Conservation (phyloP, 495 filamentous ascomycete genomes). For the Aspergillus ostianus region DNA sequence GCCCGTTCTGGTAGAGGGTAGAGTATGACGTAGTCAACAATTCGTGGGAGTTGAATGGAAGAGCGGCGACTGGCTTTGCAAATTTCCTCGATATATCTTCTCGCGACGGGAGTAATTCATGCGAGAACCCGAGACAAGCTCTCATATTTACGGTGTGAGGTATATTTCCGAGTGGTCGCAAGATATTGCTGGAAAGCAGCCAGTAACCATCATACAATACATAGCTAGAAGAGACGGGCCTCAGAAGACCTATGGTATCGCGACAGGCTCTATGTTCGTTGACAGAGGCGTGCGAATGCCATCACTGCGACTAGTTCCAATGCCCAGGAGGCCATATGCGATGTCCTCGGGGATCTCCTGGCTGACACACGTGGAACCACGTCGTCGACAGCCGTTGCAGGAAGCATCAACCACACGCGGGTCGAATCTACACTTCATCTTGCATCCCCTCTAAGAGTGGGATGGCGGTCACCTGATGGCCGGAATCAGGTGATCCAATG, state of each 20-base stretch:
- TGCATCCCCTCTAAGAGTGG: slow-evolving; percentile 10
- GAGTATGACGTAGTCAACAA: slow-evolving; percentile 17
- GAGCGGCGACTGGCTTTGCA: slow-evolving; percentile 10
- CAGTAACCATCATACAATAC: no score
- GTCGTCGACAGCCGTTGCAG: slow-evolving; percentile 14
- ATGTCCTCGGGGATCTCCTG: slow-evolving; percentile 11
- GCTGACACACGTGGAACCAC: slow-evolving; percentile 14
- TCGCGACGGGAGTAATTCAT: slow-evolving; percentile 16
- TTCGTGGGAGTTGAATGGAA: slow-evolving; percentile 16
- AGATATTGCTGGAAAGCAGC: no score
- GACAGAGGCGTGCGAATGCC: slow-evolving; percentile 6
- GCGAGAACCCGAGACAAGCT: slow-evolving; percentile 15
- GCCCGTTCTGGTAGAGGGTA: slow-evolving; percentile 14
- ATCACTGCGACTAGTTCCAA: slow-evolving; percentile 4
- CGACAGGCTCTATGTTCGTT: slow-evolving; percentile 6
- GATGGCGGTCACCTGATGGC: no score
- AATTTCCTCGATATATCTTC: slow-evolving; percentile 20
- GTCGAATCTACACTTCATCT: slow-evolving; percentile 18
- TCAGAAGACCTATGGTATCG: not conserved
- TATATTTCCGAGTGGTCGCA: no score
- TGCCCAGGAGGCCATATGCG: slow-evolving; percentile 4
- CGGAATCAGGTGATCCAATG: no score
- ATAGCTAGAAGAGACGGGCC: no score
- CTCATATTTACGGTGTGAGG: slow-evolving; percentile 6
- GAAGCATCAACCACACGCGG: slow-evolving; percentile 3